These are phyloP conservation scores for Verticillium tricorpus DNA, from an alignment of 2,329 filamentous ascomycete species.

Conservation along the genomic window DNA sequence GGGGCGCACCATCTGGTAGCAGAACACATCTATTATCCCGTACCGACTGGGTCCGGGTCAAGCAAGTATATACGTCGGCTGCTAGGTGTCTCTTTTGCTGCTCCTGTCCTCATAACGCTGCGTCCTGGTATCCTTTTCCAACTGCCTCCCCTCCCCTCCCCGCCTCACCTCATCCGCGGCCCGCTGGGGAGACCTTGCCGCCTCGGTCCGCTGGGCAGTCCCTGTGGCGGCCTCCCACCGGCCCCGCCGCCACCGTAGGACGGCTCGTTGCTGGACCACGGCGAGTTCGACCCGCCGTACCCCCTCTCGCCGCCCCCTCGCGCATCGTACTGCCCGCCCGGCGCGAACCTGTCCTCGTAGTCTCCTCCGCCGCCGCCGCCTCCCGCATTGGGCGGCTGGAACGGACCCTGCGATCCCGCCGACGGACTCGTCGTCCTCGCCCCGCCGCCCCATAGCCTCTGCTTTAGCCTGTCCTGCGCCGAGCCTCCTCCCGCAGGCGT, in stretches of 20 bases:
- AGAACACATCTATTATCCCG: not conserved
- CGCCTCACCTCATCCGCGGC: constrained; percentile 34
- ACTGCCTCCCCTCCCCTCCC: not conserved
- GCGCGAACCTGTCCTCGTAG: constrained; percentile 43
- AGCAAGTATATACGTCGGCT: not conserved
- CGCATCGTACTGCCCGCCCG: constrained; percentile 38
- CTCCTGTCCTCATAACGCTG: constrained; percentile 2
- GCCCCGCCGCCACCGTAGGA: constrained; percentile 31
- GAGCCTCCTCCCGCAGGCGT: constrained; percentile 40
- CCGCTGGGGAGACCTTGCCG: constrained; percentile 23
- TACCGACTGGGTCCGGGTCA: not conserved
- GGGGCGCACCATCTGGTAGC: not conserved
- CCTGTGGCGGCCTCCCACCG: constrained; percentile 26
- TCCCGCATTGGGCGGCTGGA: constrained; percentile 35
- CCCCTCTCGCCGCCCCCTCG: constrained; percentile 26
- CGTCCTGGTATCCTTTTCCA: constrained; percentile 9
- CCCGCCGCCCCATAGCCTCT: constrained; percentile 68
- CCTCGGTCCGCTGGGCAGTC: constrained; percentile 42
- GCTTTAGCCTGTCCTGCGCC: constrained; percentile 79
- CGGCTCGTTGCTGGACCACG: constrained; percentile 39
- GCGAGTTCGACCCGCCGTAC: constrained; percentile 41
- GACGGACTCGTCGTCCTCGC: constrained; percentile 54
- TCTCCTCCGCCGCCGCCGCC: constrained; percentile 21
- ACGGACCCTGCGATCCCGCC: constrained; percentile 34
- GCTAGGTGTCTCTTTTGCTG: not conserved